phyloP scores from a whole-genome alignment of 1,139 yeast species.

The Entelexis paramagnoliae region DNA sequence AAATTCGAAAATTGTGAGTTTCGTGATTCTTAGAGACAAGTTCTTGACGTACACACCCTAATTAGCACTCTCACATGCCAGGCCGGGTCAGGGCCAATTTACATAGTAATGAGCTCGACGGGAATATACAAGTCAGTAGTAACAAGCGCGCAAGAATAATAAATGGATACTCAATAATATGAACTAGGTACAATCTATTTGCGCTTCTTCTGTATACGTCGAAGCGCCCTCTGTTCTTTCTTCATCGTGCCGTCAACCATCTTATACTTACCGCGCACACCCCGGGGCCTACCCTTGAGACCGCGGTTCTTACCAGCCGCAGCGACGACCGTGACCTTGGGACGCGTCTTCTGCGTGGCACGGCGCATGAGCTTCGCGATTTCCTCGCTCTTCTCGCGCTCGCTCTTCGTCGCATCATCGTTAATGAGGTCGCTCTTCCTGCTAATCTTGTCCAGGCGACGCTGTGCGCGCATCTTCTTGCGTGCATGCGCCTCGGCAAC shows the following conservation, averaged over 20 bases:
- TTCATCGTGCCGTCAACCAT: conserved; percentile 98
- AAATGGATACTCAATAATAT: too few species aligned
- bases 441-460: conserved; percentile 78
- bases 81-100: too few species aligned
- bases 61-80: too few species aligned
- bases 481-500: conserved; percentile 95
- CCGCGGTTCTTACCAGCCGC: conserved; percentile 85
- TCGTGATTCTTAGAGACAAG: too few species aligned
- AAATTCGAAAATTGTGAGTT: too few species aligned
- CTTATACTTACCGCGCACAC: conserved; percentile 93
- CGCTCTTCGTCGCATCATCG: conserved; percentile 79
- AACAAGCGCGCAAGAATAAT: too few species aligned
- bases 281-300: conserved; percentile 89
- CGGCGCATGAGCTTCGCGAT: conserved; percentile 77
- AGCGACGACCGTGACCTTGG: conserved; percentile 77
- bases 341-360: conserved; percentile 57
- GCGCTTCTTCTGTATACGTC: conserved; percentile 77
- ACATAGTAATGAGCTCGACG: too few species aligned
- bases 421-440: conserved; percentile 89
- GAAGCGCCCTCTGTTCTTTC: conserved; percentile 91
- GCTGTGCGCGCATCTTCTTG: conserved; percentile 87
- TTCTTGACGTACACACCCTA: too few species aligned
- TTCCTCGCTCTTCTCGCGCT: conserved; percentile 89
- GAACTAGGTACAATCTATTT: conserved; percentile 27
- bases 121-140: too few species aligned